These are phyloP conservation scores for Kodamaea laetipori DNA, from an alignment of 805 yeast genomes.

Conservation along the genomic window DNA sequence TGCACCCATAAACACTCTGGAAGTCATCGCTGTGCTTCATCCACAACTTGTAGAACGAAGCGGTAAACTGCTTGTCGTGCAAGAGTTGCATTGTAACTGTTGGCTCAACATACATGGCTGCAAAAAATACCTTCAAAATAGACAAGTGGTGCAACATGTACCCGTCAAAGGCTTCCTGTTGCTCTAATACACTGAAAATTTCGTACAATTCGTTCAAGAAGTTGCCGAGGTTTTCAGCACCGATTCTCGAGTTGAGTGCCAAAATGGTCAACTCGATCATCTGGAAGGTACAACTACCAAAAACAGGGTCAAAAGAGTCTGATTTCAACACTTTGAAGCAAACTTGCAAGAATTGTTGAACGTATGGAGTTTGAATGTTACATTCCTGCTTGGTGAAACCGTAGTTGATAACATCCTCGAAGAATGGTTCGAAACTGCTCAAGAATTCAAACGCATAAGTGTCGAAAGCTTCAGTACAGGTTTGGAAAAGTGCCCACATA, in stretches of 20 bases:
- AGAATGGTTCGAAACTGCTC: slow-evolving; percentile 57
- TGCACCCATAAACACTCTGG: slow-evolving; percentile 57
- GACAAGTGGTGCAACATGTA: slow-evolving; percentile 46
- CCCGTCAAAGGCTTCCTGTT: slow-evolving; percentile 45
- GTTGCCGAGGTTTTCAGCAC: slow-evolving; percentile 31
- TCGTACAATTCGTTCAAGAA: slow-evolving; percentile 36
- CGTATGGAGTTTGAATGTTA: slow-evolving; percentile 41
- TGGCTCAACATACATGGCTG: slow-evolving; percentile 43
- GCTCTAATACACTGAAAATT: slow-evolving; percentile 36
- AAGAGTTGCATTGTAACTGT: slow-evolving; percentile 36
- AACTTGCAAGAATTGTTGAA: slow-evolving; percentile 39
- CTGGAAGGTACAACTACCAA: slow-evolving; percentile 43
- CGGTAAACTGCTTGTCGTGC: slow-evolving; percentile 38
- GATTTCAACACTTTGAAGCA: slow-evolving; percentile 37
- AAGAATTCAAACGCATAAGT: slow-evolving; percentile 62
- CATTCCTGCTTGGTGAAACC: slow-evolving; percentile 46
- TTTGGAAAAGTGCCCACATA: slow-evolving; percentile 54
- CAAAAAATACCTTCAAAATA: slow-evolving; percentile 46
- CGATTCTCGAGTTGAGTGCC: slow-evolving; percentile 28
- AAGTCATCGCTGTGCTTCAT: slow-evolving; percentile 47
- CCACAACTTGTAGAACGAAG: slow-evolving; percentile 49
- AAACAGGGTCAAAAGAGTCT: slow-evolving; percentile 41
- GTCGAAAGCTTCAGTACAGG: slow-evolving; percentile 54
- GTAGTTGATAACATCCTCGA: slow-evolving; percentile 53
- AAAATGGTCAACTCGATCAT: slow-evolving; percentile 25